Evolutionary conservation across 2,329 filamentous ascomycete species (phyloP), one percentile per base, ranked within the genome.

Genomic region (Alternaria sp.): DNA sequence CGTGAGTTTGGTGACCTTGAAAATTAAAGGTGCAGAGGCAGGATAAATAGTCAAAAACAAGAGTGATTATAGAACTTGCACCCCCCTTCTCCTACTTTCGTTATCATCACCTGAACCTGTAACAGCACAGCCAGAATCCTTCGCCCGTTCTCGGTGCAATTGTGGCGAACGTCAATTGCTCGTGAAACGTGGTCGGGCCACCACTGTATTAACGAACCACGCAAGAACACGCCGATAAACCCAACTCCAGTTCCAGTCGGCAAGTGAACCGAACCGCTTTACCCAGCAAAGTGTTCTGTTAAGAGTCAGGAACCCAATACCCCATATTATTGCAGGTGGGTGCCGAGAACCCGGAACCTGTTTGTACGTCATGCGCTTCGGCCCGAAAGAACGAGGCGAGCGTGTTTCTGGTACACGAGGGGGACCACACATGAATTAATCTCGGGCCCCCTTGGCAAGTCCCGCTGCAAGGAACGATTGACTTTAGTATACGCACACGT

Each of bases 361-460:
- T 18, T 28, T 30, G 45, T 30, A 46, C 30, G 46, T 59, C 41
- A 56, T 59, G 51, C 60, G 56, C 38, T 59, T 62, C 56, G 60
- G 60, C 40, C 60, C 60, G 60, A 59, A 46, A 18, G 22, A 49
- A 46, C 12, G 12, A 54, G 22, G 44, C 36, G 41, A 20, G 34
- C 32, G 41, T 48, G 49, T 46, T 58, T 46, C 14, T 38, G n/a
- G 20, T 50, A 41, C 22, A 48, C 45, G 41, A 22, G 22, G 22
- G 22, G 22, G 22, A 22, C 22, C 22, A 22, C 22, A 48, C 45
- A 48, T 46, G 46, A 43, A 41, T 22, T 36, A 44, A 58, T 46
- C 16, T 38, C 20, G 55, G 30, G 41, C 1, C 9, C 28, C 25
- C 27, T 10, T 36, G 22, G 34, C 18, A 20, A 16, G 22, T n/a